Conservation (phyloP, 305 asterid genomes). For the Fraxinus greggii region DNA sequence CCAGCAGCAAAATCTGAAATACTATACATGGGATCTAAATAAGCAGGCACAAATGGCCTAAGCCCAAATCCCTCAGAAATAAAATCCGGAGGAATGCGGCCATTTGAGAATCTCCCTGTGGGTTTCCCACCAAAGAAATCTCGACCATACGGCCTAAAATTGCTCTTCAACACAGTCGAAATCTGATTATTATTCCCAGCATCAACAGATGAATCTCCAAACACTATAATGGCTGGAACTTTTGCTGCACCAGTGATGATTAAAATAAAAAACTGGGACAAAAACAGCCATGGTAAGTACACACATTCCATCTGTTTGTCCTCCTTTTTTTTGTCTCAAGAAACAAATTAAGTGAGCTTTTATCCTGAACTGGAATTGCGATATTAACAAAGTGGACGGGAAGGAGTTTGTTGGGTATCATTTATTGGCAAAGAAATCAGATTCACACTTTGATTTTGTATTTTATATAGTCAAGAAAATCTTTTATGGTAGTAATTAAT, state of each 20-base stretch:
- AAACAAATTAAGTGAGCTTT: not conserved
- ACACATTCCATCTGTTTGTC: not conserved
- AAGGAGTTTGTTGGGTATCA: slow-evolving; percentile 38
- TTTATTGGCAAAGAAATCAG: slow-evolving; percentile 23
- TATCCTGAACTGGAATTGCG: slow-evolving; percentile 8
- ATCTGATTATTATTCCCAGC: slow-evolving; percentile 88
- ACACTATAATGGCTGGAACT: slow-evolving; percentile 85
- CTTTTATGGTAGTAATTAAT: not conserved
- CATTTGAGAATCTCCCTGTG: slow-evolving; percentile 86
- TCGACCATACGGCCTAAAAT: slow-evolving; percentile 87
- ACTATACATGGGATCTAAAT: slow-evolving; percentile 58
- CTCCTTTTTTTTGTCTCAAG: not conserved
- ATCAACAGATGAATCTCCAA: slow-evolving; percentile 92
- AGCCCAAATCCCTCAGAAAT: slow-evolving; percentile 77
- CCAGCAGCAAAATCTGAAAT: slow-evolving; percentile 74
- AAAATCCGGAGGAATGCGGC: slow-evolving; percentile 83
- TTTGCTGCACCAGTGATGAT: not conserved
- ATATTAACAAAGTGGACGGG: not conserved
- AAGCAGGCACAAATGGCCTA: slow-evolving; percentile 84
- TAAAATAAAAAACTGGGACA: not conserved
- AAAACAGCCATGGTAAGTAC: not conserved
- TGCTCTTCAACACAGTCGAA: slow-evolving; percentile 72
- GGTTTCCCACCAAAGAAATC: slow-evolving; percentile 70
- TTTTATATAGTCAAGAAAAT: not conserved
- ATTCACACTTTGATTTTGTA: not conserved